phyloP scores from a whole-genome alignment of 305 asterid genomes.

The Solanum hybrid region DNA sequence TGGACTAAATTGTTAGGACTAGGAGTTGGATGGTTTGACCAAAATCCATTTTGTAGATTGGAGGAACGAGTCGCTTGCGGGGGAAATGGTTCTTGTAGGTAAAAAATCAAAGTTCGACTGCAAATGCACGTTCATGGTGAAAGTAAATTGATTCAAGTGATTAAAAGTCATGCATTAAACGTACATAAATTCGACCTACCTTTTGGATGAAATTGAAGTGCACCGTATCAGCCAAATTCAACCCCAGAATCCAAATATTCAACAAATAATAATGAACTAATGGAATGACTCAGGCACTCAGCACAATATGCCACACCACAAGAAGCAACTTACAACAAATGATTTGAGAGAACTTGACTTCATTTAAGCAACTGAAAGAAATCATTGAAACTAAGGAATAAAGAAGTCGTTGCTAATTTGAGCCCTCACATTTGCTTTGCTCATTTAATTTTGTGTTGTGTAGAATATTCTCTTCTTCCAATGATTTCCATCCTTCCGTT shows the following conservation, averaged over 20 bases:
- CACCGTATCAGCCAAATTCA: neutral
- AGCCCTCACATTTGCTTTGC: too few species aligned
- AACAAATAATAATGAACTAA: neutral
- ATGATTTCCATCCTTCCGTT: neutral
- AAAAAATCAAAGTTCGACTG: neutral
- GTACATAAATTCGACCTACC: neutral
- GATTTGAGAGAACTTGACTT: neutral
- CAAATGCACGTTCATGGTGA: neutral
- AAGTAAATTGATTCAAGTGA: neutral
- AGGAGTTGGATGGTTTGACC: neutral
- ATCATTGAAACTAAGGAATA: neutral
- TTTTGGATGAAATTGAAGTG: neutral
- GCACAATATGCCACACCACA: neutral
- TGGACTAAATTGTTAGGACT: neutral
- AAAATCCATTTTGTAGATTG: neutral
- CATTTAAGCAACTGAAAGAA: neutral
- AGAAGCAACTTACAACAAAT: neutral
- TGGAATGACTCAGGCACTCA: neutral
- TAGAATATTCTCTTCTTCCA: neutral
- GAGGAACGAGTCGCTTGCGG: neutral
- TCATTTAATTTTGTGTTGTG: too few species aligned
- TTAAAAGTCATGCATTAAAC: neutral
- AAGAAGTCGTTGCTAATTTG: too few species aligned
- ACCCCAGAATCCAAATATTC: neutral
- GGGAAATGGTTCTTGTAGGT: neutral